Evolutionary conservation across 441 rosid species (phyloP).

Genomic region (Isatis lusitanica): DNA sequence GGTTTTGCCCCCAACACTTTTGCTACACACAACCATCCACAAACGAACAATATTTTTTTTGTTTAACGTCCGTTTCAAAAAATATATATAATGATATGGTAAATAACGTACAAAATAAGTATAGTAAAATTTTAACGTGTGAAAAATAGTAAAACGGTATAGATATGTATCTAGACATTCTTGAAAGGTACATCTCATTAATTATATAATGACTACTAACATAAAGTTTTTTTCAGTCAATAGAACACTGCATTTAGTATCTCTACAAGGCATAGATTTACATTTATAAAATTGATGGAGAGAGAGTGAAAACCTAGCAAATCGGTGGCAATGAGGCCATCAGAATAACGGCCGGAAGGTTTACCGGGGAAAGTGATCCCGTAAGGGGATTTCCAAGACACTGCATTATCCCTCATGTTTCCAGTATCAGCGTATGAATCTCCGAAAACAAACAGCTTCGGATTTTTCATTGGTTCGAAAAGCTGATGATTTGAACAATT

Average conservation of each 20-base stretch:
- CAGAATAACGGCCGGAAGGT: slow-evolving; percentile 75
- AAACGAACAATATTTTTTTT: neutral
- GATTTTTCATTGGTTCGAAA: neutral
- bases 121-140: too few relatives aligned
- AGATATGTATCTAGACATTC: too few relatives aligned
- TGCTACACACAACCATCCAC: slow-evolving; percentile 6
- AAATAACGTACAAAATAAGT: too few relatives aligned
- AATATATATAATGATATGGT: too few relatives aligned
- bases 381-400: slow-evolving; percentile 55
- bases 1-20: slow-evolving; percentile 40
- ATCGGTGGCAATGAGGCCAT: slow-evolving; percentile 68
- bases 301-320: slow-evolving; percentile 42
- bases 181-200: too few relatives aligned
- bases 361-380: slow-evolving; percentile 61
- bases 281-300: neutral
- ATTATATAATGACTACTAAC: too few relatives aligned
- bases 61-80: neutral
- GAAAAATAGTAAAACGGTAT: too few relatives aligned
- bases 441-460: slow-evolving; percentile 62
- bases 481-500: neutral
- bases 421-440: slow-evolving; percentile 72
- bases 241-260: too few relatives aligned
- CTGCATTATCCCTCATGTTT: slow-evolving; percentile 32
- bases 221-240: too few relatives aligned
- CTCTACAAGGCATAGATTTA: too few relatives aligned